Evolutionary conservation across 345 rosid species (phyloP), one percentile per base, ranked within the genome.

Genomic region (Populus deltoides): DNA sequence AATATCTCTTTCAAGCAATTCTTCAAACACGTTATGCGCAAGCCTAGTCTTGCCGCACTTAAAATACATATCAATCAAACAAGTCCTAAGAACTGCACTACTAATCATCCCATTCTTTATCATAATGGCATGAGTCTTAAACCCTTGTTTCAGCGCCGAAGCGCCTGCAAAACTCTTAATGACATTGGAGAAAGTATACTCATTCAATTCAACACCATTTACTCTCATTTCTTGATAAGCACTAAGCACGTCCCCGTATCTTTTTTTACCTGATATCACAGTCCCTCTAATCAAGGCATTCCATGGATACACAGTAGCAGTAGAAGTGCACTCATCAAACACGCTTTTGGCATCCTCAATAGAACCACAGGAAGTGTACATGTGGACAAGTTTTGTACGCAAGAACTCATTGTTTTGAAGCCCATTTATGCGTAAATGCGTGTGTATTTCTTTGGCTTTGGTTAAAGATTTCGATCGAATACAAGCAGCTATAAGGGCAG

Each of bases 151-250:
- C 69, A 92, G 51, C 10, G 94, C 89, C 33, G 94, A 93, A 7
- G 97, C 94, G 1, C 98, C 94, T 6, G 94, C 91, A 3, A 93
- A 86, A 81, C 98, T 90, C 95, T 94, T 94, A 31, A 94, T 82
- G 73, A 93, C 84, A 62, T 85, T 90, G 76, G 93, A 88, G 57
- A 88, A 90, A 78, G 86, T 90, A 81, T 94, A 92, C 6, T 82
- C 93, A 79, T 92, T 90, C 88, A 91, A 86, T 72, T 93, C 87
- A n/a, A 95, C 76, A 0, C 94, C 94, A 66, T 80, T 83, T 62
- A 83, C 90, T 67, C 94, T 81, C 99, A 93, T 92, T 83, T 90
- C 88, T 24, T 82, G 49, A 82, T 84, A 95, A 51, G 91, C 81
- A 73, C 87, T 81, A 49, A 92, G 81, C 75, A 90, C 93, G 78